A percentile compares a stretch with the other conserved stretches of the same genome.
Evolutionary conservation across 257 asterid species (phyloP).

Genomic region (Solanum tarapatanum): DNA sequence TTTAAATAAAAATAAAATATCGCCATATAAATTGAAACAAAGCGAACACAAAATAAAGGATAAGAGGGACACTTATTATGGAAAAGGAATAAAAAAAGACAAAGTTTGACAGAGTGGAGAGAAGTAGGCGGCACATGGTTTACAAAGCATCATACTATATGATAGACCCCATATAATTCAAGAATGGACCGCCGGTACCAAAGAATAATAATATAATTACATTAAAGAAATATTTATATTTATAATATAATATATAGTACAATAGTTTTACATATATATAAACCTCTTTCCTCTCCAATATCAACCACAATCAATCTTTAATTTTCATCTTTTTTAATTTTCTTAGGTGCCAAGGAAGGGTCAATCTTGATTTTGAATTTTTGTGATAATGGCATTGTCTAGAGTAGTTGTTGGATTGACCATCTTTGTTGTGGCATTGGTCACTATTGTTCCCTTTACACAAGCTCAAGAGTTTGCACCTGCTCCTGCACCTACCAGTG

Average conservation of each 20-base stretch:
- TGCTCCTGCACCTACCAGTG: slow-evolving; percentile 14
- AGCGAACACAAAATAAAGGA: not conserved
- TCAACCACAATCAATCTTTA: not conserved
- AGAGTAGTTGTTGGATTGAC: not conserved
- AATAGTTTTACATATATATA: not conserved
- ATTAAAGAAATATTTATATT: not conserved
- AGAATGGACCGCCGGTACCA: not conserved
- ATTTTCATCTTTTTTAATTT: not conserved
- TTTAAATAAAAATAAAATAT: not conserved
- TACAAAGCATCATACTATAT: not conserved
- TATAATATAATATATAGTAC: not conserved
- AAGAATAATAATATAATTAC: not conserved
- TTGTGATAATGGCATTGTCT: not conserved
- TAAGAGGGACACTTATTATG: not conserved
- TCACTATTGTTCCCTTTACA: not conserved
- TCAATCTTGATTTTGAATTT: not conserved
- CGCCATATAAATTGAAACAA: not conserved
- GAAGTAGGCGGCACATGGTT: not conserved
- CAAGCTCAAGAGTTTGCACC: slow-evolving; percentile 9
- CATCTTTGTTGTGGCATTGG: not conserved
- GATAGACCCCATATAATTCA: not conserved
- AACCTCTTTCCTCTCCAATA: not conserved
- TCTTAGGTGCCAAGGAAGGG: not conserved
- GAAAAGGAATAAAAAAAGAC: not conserved
- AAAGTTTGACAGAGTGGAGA: not conserved